Percentiles rank a stretch among this genome's conserved stretches.
Evolutionary conservation across 176 grass and related monocot genomes (phyloP).

Genomic region (Zea mays): Zm-B73-REFERENCE-NAM-5.0 NC_050105.1:57217501-57218000

Average conservation of each 20-base stretch:
- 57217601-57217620: too few relatives aligned
- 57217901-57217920: constrained; percentile 1
- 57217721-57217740: constrained; percentile 36
- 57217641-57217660: too few relatives aligned
- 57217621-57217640: too few relatives aligned
- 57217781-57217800: constrained; percentile 35
- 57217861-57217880: constrained; percentile 42
- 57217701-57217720: constrained; percentile 1
- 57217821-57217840: not conserved
- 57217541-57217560: too few relatives aligned
- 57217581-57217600: too few relatives aligned
- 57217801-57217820: constrained; percentile 38
- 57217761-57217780: constrained; percentile 55
- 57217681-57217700: too few relatives aligned
- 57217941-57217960: constrained; percentile 55
- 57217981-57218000: constrained; percentile 57
- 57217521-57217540: too few relatives aligned
- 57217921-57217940: constrained; percentile 82
- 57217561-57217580: too few relatives aligned
- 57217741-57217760: constrained; percentile 10
- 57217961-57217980: constrained; percentile 14
- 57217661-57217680: too few relatives aligned
- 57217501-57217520: too few relatives aligned
- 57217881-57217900: constrained; percentile 38
- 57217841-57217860: not conserved